Conservation (phyloP, 192 early-diverging fungal species). For the Coemansia biformis region DNA sequence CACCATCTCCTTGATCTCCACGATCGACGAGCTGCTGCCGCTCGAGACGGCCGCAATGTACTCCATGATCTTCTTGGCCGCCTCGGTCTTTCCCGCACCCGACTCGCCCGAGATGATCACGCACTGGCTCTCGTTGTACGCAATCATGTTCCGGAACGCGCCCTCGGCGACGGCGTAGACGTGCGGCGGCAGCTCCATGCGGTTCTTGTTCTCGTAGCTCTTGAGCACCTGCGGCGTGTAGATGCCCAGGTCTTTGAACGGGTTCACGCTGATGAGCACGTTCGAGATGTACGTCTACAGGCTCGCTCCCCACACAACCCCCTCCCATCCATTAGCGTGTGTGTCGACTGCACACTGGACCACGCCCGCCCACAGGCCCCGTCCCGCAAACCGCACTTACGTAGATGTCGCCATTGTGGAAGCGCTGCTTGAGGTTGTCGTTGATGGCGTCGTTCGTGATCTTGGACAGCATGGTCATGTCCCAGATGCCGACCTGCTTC, state of each 20-base stretch:
- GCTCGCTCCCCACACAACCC: no score
- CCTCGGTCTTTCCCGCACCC: slow-evolving; percentile 90
- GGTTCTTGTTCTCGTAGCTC: slow-evolving; percentile 80
- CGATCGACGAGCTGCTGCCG: slow-evolving; percentile 65
- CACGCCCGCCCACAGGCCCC: no score
- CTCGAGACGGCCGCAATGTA: slow-evolving; percentile 96
- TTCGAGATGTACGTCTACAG: slow-evolving; percentile 98
- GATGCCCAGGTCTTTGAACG: slow-evolving; percentile 92
- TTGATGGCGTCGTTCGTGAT: slow-evolving; percentile 94
- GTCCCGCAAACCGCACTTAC: no score
- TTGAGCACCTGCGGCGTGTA: slow-evolving; percentile 88
- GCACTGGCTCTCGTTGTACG: slow-evolving; percentile 98
- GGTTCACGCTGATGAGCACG: slow-evolving; percentile 87
- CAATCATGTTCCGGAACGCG: slow-evolving; percentile 88
- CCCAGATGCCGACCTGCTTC: slow-evolving; percentile 75
- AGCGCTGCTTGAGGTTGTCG: slow-evolving; percentile 89
- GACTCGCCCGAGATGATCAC: slow-evolving; percentile 97
- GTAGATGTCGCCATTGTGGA: slow-evolving; percentile 80
- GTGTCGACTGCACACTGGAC: no score
- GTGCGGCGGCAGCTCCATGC: slow-evolving; percentile 89
- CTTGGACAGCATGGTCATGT: slow-evolving; percentile 90
- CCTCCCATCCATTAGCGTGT: no score
- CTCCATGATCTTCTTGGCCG: slow-evolving; percentile 93
- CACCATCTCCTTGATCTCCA: slow-evolving; percentile 97
- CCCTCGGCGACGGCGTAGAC: slow-evolving; percentile 95